Evolutionary conservation across 805 yeast species (phyloP).

Genomic region (Jamesozyma lodderae): DNA sequence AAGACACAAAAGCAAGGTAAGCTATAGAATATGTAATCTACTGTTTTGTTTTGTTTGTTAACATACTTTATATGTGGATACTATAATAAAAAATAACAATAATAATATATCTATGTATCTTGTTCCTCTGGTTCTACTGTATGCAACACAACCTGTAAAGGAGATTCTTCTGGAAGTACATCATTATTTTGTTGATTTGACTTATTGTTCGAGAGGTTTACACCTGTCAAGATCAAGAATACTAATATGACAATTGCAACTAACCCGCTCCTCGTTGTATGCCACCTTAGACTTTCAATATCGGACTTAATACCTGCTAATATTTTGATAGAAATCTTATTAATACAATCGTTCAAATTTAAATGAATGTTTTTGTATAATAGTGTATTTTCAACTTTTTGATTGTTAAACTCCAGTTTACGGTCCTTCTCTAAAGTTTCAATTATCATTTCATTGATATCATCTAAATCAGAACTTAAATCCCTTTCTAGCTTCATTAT

Average conservation of each 20-base stretch:
- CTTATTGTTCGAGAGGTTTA: constrained; percentile 31
- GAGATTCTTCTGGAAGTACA: neutral
- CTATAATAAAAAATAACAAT: neutral
- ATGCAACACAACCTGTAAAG: neutral
- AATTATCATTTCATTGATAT: constrained; percentile 52
- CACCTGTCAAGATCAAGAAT: constrained; percentile 50
- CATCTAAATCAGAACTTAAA: constrained; percentile 66
- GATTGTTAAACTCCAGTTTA: constrained; percentile 77
- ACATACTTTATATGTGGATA: neutral
- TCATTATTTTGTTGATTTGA: neutral
- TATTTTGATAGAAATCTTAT: constrained; percentile 74
- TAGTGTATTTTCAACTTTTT: constrained; percentile 73
- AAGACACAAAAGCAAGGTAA: constrained; percentile 28
- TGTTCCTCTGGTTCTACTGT: constrained; percentile 1
- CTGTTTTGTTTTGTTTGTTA: neutral
- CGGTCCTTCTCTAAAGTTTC: constrained; percentile 61
- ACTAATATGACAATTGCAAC: constrained; percentile 63
- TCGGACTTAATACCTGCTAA: constrained; percentile 76
- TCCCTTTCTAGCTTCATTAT: constrained; percentile 65
- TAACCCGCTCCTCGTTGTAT: constrained; percentile 80
- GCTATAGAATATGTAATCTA: neutral
- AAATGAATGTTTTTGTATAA: constrained; percentile 60
- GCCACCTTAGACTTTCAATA: constrained; percentile 87
- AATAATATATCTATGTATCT: neutral
- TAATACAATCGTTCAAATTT: constrained; percentile 71